These are phyloP conservation scores for Articulospora tetracladia DNA, from an alignment of 495 filamentous ascomycete species.

Conservation along the genomic window DNA sequence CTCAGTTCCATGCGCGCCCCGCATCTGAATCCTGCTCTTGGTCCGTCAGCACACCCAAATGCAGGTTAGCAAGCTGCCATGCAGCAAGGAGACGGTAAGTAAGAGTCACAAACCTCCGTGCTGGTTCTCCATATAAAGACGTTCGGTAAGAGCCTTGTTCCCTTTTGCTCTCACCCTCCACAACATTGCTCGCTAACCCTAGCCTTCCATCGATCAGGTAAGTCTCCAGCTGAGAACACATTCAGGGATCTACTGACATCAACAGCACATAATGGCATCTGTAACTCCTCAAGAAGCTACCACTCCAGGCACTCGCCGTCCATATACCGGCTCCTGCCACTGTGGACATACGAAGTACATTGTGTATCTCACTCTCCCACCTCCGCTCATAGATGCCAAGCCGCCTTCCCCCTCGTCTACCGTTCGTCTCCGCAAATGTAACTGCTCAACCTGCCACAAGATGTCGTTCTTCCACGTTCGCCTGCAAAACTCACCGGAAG, in stretches of 20 bases:
- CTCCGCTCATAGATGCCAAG: slow-evolving; percentile 9
- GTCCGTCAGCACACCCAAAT: too few species aligned
- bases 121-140: too few species aligned
- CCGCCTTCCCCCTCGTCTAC: slow-evolving; percentile 17
- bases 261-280: slow-evolving; percentile 3
- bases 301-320: slow-evolving; percentile 15
- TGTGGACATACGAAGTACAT: slow-evolving; percentile 29
- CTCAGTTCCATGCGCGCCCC: too few species aligned
- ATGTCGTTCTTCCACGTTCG: slow-evolving; percentile 30
- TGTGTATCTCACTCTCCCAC: slow-evolving; percentile 29
- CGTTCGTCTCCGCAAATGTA: slow-evolving; percentile 25
- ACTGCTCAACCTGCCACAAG: slow-evolving; percentile 33
- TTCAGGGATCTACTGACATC: background rate
- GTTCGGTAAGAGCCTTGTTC: too few species aligned
- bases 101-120: too few species aligned
- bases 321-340: slow-evolving; percentile 33
- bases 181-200: too few species aligned
- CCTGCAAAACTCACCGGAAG: slow-evolving; percentile 22
- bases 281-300: background rate
- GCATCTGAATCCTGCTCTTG: too few species aligned
- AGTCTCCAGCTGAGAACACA: too few species aligned
- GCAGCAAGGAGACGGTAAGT: too few species aligned
- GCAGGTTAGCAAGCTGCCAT: too few species aligned
- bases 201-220: too few species aligned
- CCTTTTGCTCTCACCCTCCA: too few species aligned